Base-by-base conservation (phyloP, 352 stramenopile species). In the Globisporangium splendens region DNA sequence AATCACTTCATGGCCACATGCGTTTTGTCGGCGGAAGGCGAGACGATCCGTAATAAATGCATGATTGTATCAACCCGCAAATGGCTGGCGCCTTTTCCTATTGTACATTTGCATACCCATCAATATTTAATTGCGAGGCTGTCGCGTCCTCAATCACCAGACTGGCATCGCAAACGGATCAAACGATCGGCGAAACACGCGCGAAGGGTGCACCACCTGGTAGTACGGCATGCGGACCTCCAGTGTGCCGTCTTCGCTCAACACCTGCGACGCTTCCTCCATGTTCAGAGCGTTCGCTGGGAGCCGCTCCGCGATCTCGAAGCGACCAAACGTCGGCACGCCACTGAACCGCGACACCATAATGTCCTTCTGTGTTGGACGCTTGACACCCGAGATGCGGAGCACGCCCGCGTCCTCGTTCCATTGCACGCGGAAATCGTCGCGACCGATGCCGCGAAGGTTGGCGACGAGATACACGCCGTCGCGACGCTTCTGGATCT, bases 221-320 rank as follows among this genome's bases (percentile, higher is more conserved):
- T 2, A 31, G 58, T 76, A 86, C 18, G 74, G 79, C 66, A 89
- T 72, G 48, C 69, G 73, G 24, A 89, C 74, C 51, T 86, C 63
- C 46, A 89, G 42, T 2, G 70, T 86, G 21, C 76, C 76, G 54
- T 87, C 67, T 21, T 68, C 62, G 15, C 42, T 50, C 6, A 89
- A 50, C 51, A 79, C 68, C 61, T 86, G 77, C 13, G 72, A 77
- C 17, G 75, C 73, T 15, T 76, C 61, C 24, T 86, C 70, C 61
- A 87, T 70, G 61, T 75, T 69, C 53, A 72, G 57, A 6, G 24
- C 24, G 42, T 74, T 68, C 46, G 56, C 43, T 33, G 73, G 73
- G 53, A 88, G 77, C 31, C 73, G 72, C 67, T 89, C 69, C 14
- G 50, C 54, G 54, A 90, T 87, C 47, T 88, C 75, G 22, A 90